phyloP scores from a whole-genome alignment of 768 basidiomycete genomes.

The Pleurotus salmoneostramineus region DNA sequence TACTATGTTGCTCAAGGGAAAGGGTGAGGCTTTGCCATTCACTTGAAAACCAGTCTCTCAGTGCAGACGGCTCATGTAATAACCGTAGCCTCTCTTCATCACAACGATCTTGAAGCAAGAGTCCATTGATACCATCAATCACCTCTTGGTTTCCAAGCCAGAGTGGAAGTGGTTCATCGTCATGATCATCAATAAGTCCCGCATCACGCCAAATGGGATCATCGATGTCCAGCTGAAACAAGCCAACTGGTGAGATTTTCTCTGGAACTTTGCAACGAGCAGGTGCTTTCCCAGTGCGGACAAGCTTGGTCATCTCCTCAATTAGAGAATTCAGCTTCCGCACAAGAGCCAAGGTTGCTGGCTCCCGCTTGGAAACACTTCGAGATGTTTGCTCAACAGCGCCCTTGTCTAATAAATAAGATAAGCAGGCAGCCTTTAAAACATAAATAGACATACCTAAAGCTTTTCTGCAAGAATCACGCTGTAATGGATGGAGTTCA shows the following conservation, averaged over 20 bases:
- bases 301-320: slow-evolving; percentile 13
- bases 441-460: slow-evolving; percentile 11
- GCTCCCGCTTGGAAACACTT: slow-evolving; percentile 12
- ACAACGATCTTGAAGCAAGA: not conserved
- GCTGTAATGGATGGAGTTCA: slow-evolving; percentile 12
- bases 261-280: slow-evolving; percentile 12
- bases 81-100: not conserved
- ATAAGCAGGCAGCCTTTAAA: not conserved
- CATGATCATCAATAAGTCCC: slow-evolving; percentile 19
- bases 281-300: slow-evolving; percentile 14
- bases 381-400: slow-evolving; percentile 12
- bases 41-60: not conserved
- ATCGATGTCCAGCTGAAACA: slow-evolving; percentile 24
- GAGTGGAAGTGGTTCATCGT: not conserved
- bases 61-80: not conserved
- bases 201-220: slow-evolving; percentile 25
- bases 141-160: not conserved
- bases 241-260: slow-evolving; percentile 12
- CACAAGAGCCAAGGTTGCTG: slow-evolving; percentile 12
- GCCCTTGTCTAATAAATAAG: slow-evolving; percentile 9
- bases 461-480: not conserved
- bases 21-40: not conserved
- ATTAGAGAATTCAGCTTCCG: slow-evolving; percentile 18
- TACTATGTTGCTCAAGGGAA: not conserved
- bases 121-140: not conserved